A percentile compares a stretch with the other conserved stretches of the same genome.
These are phyloP conservation scores for Arctium minus DNA, from an alignment of 129 eudicot genomes.

Conservation along the genomic window DNA sequence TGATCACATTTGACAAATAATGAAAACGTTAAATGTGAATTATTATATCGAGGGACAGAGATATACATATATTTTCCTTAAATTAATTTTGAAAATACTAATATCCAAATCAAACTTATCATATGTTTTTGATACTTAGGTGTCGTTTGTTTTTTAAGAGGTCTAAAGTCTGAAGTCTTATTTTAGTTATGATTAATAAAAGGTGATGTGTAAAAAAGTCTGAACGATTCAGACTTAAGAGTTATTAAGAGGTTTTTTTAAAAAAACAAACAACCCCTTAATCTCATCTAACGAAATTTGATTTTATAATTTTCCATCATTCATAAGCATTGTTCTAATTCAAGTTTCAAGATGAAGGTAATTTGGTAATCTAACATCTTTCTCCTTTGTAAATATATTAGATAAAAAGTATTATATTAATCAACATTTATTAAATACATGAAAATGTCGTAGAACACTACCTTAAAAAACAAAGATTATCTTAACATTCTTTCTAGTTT, in stretches of 20 bases:
- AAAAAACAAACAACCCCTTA: too few relatives aligned
- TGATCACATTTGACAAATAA: too few relatives aligned
- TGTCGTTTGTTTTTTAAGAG: too few relatives aligned
- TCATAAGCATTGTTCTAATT: background rate
- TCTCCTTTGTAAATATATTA: background rate
- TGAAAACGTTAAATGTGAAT: too few relatives aligned
- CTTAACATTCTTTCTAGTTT: background rate
- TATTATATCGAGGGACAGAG: too few relatives aligned
- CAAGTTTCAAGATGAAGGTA: background rate
- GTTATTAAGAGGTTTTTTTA: too few relatives aligned
- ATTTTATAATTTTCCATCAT: background rate
- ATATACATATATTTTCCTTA: too few relatives aligned
- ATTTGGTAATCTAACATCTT: background rate
- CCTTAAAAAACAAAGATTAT: background rate
- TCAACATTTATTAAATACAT: background rate
- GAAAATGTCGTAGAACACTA: background rate
- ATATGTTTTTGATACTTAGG: background rate
- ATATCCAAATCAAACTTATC: background rate
- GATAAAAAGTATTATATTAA: background rate
- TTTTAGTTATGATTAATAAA: too few relatives aligned
- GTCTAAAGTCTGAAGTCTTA: too few relatives aligned
- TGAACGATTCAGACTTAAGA: too few relatives aligned
- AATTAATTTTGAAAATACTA: background rate
- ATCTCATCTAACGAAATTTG: background rate
- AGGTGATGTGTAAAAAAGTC: too few relatives aligned